Conservation (phyloP, 805 yeast species). For the Candida endomychidarum region DNA sequence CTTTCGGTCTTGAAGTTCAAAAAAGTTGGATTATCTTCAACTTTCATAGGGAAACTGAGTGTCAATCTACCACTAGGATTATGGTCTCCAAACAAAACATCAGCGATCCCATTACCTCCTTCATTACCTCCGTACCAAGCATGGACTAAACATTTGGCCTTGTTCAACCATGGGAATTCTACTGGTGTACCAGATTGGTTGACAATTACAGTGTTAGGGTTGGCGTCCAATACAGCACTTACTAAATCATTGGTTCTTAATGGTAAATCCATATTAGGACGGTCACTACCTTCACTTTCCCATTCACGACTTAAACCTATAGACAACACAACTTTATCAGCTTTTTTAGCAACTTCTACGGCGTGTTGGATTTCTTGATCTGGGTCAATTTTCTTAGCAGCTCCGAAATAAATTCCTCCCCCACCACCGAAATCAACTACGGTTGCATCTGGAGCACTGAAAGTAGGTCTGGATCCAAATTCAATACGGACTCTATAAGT, state of each 20-base stretch:
- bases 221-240: conserved; percentile 24
- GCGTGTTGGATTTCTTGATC: conserved; percentile 28
- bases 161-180: conserved; percentile 28
- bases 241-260: conserved; percentile 21
- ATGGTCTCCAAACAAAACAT: conserved; percentile 31
- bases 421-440: conserved; percentile 20
- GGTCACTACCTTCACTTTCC: conserved; percentile 33
- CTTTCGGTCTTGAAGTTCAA: conserved; percentile 28
- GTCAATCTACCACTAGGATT: conserved; percentile 30
- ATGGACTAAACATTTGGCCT: conserved; percentile 26
- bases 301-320: conserved; percentile 30
- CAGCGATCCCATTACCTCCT: conserved; percentile 32
- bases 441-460: conserved; percentile 15
- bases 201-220: conserved; percentile 31
- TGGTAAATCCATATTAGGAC: conserved; percentile 29
- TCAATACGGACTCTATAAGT: conserved; percentile 46
- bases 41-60: conserved; percentile 19
- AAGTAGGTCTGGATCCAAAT: conserved; percentile 41
- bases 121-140: conserved; percentile 41
- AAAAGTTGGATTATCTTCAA: conserved; percentile 29
- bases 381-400: conserved; percentile 22
- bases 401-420: conserved; percentile 25
- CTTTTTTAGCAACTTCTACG: conserved; percentile 23
- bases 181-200: conserved; percentile 37
- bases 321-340: conserved; percentile 29